Conservation (phyloP, 805 yeast genomes). For the Candida incommunis region DNA sequence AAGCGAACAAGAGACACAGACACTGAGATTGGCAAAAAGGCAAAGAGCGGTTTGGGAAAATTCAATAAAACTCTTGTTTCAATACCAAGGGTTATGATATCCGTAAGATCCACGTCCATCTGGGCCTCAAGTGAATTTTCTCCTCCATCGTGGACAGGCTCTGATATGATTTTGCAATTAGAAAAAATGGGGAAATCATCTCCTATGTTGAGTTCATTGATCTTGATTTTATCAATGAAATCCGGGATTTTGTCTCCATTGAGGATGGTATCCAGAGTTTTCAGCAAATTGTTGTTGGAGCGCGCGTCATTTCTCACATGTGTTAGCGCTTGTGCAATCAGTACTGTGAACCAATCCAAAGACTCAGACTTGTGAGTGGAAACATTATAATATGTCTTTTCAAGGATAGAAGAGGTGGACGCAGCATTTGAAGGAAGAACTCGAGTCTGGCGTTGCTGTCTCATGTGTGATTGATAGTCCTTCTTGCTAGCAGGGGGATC, state of each 20-base stretch:
- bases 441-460: constrained; percentile 8
- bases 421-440: constrained; percentile 15
- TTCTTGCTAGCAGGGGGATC: constrained; percentile 20
- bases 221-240: constrained; percentile 59
- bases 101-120: constrained; percentile 77
- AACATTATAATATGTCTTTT: constrained; percentile 86
- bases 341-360: constrained; percentile 91
- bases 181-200: constrained; percentile 92
- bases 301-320: constrained; percentile 85
- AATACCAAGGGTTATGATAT: constrained; percentile 66
- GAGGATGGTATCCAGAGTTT: constrained; percentile 57
- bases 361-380: constrained; percentile 79
- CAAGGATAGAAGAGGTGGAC: constrained; percentile 39
- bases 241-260: constrained; percentile 55
- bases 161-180: constrained; percentile 59
- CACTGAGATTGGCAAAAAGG: constrained; percentile 72
- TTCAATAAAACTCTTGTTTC: constrained; percentile 64
- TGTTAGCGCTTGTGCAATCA: constrained; percentile 79
- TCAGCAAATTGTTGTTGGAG: constrained; percentile 68
- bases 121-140: constrained; percentile 53
- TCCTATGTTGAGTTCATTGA: constrained; percentile 85
- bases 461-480: constrained; percentile 13
- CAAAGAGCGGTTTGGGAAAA: constrained; percentile 70
- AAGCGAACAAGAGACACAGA: constrained; percentile 83
- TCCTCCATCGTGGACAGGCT: too few species aligned